phyloP scores from a whole-genome alignment of 2,329 filamentous ascomycete genomes.

The Cytospora chrysosperma region DNA sequence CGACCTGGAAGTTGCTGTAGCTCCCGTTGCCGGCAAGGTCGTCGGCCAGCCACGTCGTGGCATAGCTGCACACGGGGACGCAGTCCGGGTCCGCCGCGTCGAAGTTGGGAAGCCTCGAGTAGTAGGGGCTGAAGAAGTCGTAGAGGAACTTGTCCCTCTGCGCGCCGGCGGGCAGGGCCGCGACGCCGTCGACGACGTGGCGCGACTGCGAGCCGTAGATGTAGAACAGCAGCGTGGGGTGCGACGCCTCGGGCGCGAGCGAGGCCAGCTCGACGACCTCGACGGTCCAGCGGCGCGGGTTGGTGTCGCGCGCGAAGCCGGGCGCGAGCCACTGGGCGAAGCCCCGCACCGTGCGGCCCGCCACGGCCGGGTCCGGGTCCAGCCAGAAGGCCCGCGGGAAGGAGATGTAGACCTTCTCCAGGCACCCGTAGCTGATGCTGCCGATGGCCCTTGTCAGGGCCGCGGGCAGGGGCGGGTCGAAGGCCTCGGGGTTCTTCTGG shows the following conservation, averaged over 20 bases:
- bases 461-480: slow-evolving; percentile 58
- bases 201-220: slow-evolving; percentile 63
- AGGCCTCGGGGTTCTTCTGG: slow-evolving; percentile 56
- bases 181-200: slow-evolving; percentile 38
- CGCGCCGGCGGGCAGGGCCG: slow-evolving; percentile 41
- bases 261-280: slow-evolving; percentile 76
- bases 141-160: slow-evolving; percentile 55
- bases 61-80: slow-evolving; percentile 60
- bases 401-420: slow-evolving; percentile 70
- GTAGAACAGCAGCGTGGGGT: slow-evolving; percentile 86
- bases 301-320: slow-evolving; percentile 60
- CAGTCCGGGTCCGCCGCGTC: slow-evolving; percentile 52
- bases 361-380: slow-evolving; percentile 34
- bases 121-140: slow-evolving; percentile 76
- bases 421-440: slow-evolving; percentile 66
- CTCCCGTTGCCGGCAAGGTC: slow-evolving; percentile 77
- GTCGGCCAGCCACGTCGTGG: slow-evolving; percentile 77
- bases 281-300: slow-evolving; percentile 68
- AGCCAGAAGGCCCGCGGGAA: slow-evolving; percentile 78
- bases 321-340: slow-evolving; percentile 78
- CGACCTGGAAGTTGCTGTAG: slow-evolving; percentile 83
- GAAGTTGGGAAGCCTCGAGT: slow-evolving; percentile 71
- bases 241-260: slow-evolving; percentile 53
- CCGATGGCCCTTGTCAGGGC: slow-evolving; percentile 60
- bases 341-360: slow-evolving; percentile 51